Base-by-base conservation (phyloP, 2,329 filamentous ascomycete species). In the Fusarium siculi region DNA sequence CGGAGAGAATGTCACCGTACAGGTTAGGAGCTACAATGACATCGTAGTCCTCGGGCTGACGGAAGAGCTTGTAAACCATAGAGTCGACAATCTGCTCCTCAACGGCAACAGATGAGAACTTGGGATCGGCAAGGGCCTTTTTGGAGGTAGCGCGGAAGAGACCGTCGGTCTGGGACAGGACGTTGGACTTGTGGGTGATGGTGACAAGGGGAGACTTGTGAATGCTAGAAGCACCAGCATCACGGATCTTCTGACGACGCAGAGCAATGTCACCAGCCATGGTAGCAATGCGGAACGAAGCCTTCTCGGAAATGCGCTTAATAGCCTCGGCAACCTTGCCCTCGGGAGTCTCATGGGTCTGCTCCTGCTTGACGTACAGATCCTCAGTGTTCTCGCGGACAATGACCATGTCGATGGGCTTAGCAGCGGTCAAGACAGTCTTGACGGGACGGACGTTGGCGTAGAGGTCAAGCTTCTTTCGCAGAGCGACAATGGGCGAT, bases 41-140 rank as follows among this genome's bases (percentile, higher is more conserved):
- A 82, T 99, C 96, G 90, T 98, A 99, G 80, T 92, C 93, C 79
- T 92, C 89, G 47, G 96, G 96, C 84, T 98, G 94, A 71, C 96
- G 94, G 91, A 98, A 98, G 64, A 99, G 93, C 88, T 98, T 98
- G 90, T 98, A 98, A 66, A 98, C 95, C 96, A 99, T 99, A 70
- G 93, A 96, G 85, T 99, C 96, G 72, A 99, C 96, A 77, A 99
- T 99, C 86, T 99, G 96, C 88, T 98, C 96, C 84, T 98, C 96
- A 61, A 98, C 87, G 46, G 85, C 84, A 60, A 97, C 86, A 56
- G 83, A 84, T 68, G 76, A 83, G 85, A 93, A 98, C 74, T 86
- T 87, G 18, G 88, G 76, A 57, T 87, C 87, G 34, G 90, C 87
- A 14, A 98, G 91, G 8, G 93, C 94, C 36, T 87, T 87, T 75